These are phyloP conservation scores for Mycena latifolia DNA, from an alignment of 768 basidiomycete genomes.

Conservation along the genomic window DNA sequence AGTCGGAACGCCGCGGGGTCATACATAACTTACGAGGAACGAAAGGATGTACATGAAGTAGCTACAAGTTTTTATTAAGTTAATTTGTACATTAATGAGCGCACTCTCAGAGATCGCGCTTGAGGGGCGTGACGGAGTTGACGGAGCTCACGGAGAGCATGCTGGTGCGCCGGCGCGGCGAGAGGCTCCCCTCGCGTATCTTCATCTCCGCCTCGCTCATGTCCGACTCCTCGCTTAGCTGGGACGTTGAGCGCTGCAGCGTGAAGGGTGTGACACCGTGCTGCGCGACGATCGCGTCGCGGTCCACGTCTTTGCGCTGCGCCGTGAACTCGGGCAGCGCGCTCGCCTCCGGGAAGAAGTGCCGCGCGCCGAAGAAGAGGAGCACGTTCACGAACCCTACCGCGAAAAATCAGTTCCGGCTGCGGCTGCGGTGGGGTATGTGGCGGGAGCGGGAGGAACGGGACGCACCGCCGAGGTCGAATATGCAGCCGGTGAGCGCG, in stretches of 20 bases:
- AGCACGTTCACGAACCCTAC: slow-evolving; percentile 48
- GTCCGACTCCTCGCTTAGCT: not conserved
- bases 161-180: slow-evolving; percentile 22
- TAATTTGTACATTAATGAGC: not conserved
- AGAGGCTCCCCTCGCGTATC: not conserved
- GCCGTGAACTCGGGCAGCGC: slow-evolving; percentile 41
- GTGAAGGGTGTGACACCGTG: slow-evolving; percentile 40
- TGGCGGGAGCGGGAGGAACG: no score
- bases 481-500: slow-evolving; percentile 36
- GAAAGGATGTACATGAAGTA: no score
- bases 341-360: slow-evolving; percentile 39
- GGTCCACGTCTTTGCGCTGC: slow-evolving; percentile 19
- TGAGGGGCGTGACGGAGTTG: slow-evolving; percentile 3
- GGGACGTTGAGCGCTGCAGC: slow-evolving; percentile 18
- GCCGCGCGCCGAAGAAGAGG: slow-evolving; percentile 43
- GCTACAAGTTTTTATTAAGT: no score
- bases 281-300: slow-evolving; percentile 23
- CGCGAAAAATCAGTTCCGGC: no score
- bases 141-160: slow-evolving; percentile 2
- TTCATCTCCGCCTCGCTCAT: no score
- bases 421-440: no score
- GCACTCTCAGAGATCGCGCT: not conserved
- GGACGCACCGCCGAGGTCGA: slow-evolving; percentile 38
- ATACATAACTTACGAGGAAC: no score
- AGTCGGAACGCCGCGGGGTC: no score